Evolutionary conservation across 805 yeast species (phyloP), one percentile per base, ranked within the genome.

Genomic region (Lipomyces mesembrius): DNA sequence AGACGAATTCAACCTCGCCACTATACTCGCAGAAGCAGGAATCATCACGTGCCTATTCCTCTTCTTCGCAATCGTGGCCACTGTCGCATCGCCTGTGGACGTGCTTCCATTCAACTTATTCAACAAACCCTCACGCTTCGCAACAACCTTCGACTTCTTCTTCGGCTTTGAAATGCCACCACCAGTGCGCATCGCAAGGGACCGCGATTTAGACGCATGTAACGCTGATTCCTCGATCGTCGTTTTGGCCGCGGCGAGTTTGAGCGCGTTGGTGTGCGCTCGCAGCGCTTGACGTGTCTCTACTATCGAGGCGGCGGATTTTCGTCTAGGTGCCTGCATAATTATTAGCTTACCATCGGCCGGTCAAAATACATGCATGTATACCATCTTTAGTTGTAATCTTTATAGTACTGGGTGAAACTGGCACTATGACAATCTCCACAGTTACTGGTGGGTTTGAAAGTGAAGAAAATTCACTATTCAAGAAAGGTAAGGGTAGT

Each of bases 231-330:
- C 39, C 25, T 60, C 65, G 46, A 68, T 59, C 22, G 70, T 58
- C 14, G 57, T 61, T 35, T 63, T 39, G 9, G 67, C 65, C 6
- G 71, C 71, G 32, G 59, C 64, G 9, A 65, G 67, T 49, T 68
- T 68, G 17, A 68, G 61, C 3, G 66, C 64, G 49, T 68, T 43
- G 9, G 57, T 34, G 53, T 68, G 65, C 8, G 70, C 71, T 12
- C 71, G 69, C 11, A 57, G 61, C 3, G 64, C 70, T 52, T 67
- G 71, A 20, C 71, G 63, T 8, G 64, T 65, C 14, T 68, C 70
- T 12, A 68, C 55, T 9, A 66, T 60, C 34, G 56, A 61, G 22
- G 55, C 63, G 52, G 63, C 58, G 25, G 71, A 62, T 67, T 58
- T 60, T 29, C 71, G 60, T 27, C 66, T 60, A 9, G 71, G 70